Evolutionary conservation across 441 rosid species (phyloP).

Genomic region (Hura crepitans): DNA sequence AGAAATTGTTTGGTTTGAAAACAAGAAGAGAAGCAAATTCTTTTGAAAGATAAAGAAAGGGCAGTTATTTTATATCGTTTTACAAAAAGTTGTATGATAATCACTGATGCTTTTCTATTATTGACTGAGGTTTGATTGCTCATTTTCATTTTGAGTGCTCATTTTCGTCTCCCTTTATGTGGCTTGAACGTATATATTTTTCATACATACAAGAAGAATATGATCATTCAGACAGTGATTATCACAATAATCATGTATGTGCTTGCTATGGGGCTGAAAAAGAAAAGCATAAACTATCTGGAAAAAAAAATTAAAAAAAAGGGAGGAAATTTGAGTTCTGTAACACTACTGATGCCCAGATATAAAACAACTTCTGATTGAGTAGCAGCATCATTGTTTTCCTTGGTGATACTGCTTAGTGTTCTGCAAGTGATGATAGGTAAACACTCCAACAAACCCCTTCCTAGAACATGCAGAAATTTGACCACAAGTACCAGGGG

Average conservation of each 20-base stretch:
- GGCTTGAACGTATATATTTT: neutral
- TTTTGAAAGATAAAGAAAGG: too few relatives aligned
- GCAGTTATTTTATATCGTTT: too few relatives aligned
- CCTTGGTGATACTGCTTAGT: neutral
- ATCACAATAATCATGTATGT: neutral
- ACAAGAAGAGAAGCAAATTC: too few relatives aligned
- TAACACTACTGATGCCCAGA: neutral
- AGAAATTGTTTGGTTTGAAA: too few relatives aligned
- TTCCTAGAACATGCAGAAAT: conserved; percentile 3
- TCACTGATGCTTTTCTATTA: too few relatives aligned
- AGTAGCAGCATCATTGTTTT: neutral
- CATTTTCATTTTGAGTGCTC: too few relatives aligned
- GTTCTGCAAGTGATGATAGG: neutral
- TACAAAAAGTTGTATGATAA: too few relatives aligned
- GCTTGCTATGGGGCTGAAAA: neutral
- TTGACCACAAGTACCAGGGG: neutral
- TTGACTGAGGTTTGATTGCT: too few relatives aligned
- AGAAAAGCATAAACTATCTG: neutral
- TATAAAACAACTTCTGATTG: neutral
- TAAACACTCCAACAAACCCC: neutral
- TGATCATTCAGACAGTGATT: neutral
- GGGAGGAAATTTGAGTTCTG: too few relatives aligned
- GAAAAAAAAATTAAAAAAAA: neutral
- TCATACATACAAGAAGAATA: neutral
- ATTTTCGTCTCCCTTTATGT: neutral